phyloP scores from a whole-genome alignment of 2,329 filamentous ascomycete species.

The Scedosporium dehoogii region DNA sequence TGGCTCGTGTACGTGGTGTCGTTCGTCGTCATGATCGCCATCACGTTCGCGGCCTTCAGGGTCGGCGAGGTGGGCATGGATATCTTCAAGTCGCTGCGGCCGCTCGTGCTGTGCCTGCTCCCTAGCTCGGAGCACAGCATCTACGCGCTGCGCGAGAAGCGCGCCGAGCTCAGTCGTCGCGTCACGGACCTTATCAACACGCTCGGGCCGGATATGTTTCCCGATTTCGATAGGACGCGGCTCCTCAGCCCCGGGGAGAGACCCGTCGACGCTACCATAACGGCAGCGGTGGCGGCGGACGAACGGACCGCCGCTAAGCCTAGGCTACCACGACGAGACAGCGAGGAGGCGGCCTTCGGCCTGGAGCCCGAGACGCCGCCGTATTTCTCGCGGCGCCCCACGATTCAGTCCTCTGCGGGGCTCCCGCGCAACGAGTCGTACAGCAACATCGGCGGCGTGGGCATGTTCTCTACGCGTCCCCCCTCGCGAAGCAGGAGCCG shows the following conservation, averaged over 20 bases:
- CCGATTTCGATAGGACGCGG: constrained; percentile 79
- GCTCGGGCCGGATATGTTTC: constrained; percentile 89
- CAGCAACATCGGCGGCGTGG: constrained; percentile 76
- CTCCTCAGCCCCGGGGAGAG: constrained; percentile 44
- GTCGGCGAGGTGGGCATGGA: constrained; percentile 99
- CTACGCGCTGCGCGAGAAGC: constrained; percentile 61
- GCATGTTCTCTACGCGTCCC: constrained; percentile 82
- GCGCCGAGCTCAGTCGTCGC: constrained; percentile 65
- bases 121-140: constrained; percentile 79
- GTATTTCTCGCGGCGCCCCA: constrained; percentile 36
- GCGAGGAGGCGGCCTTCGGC: constrained; percentile 34
- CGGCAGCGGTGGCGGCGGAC: constrained; percentile 7
- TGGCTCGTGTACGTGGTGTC: constrained; percentile 67
- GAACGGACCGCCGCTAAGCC: not conserved
- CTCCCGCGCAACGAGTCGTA: constrained; percentile 87
- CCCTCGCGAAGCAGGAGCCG: constrained; percentile 67
- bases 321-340: constrained; percentile 29
- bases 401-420: constrained; percentile 40
- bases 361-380: constrained; percentile 27
- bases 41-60: constrained; percentile 86
- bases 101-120: constrained; percentile 74
- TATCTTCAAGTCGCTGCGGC: constrained; percentile 87
- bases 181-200: constrained; percentile 92
- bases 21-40: constrained; percentile 70
- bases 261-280: constrained; percentile 11